A percentile compares a stretch with the other conserved stretches of the same genome.
Conservation (phyloP, 257 asterid species). For the Salvia rosmarinus region DNA sequence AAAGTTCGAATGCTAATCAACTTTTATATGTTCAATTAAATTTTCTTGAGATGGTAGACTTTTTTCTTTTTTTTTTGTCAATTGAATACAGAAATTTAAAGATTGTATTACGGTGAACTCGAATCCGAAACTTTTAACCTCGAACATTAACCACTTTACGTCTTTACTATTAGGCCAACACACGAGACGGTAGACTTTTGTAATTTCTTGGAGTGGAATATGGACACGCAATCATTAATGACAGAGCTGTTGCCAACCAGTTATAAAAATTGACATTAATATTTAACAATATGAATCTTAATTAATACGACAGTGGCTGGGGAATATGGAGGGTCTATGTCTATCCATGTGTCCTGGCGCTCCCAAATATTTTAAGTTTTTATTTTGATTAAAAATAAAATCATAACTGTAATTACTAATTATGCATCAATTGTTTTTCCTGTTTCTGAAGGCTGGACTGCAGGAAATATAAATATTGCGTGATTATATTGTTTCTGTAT, state of each 20-base stretch:
- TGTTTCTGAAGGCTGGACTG: neutral
- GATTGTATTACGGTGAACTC: too few relatives aligned
- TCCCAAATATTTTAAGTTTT: neutral
- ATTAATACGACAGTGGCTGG: constrained; percentile 5
- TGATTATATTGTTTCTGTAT: too few relatives aligned
- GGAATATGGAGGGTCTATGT: constrained; percentile 3
- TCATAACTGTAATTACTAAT: neutral
- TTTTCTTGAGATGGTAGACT: too few relatives aligned
- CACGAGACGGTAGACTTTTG: neutral
- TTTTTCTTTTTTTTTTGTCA: too few relatives aligned
- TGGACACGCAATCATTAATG: constrained; percentile 13
- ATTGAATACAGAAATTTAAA: too few relatives aligned
- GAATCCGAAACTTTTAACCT: too few relatives aligned
- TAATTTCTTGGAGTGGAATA: constrained; percentile 12
- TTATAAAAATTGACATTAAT: constrained; percentile 1
- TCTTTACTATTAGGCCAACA: too few relatives aligned
- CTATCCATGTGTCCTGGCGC: neutral
- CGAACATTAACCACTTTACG: too few relatives aligned
- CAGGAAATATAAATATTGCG: too few relatives aligned
- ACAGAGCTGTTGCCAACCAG: constrained; percentile 33
- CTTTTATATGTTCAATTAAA: too few relatives aligned
- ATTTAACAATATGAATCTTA: neutral
- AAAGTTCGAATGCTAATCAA: too few relatives aligned
- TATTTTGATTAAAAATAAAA: neutral
- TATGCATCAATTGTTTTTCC: too few relatives aligned